phyloP scores from a whole-genome alignment of 371 early-diverging fungal genomes.

The Zychaea mexicana region DNA sequence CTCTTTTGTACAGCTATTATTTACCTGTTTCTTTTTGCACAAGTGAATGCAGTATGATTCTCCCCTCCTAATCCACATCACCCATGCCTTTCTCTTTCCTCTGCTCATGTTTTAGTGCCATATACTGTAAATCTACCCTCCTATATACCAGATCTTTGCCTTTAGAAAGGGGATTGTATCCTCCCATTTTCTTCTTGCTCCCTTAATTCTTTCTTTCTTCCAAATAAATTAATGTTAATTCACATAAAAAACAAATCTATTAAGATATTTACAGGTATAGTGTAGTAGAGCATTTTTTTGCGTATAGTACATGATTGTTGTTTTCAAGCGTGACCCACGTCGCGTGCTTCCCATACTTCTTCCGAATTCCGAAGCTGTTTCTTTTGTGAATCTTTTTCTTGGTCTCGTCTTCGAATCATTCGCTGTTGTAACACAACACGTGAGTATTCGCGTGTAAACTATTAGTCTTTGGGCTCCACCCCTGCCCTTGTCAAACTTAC shows the following conservation, averaged over 20 bases:
- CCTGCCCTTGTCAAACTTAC: constrained; percentile 23
- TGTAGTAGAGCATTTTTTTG: too few species aligned
- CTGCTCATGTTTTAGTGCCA: too few species aligned
- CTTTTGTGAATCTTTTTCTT: constrained; percentile 26
- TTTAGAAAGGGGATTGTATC: too few species aligned
- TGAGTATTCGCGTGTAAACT: neutral
- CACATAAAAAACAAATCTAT: too few species aligned
- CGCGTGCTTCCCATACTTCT: constrained; percentile 45
- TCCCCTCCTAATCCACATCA: too few species aligned
- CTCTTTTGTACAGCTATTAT: neutral
- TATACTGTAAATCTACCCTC: too few species aligned
- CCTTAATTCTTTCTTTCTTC: too few species aligned
- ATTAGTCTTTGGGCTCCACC: neutral
- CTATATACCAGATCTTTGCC: too few species aligned
- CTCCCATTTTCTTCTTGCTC: too few species aligned
- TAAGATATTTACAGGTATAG: too few species aligned
- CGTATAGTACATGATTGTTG: neutral
- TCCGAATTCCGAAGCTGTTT: constrained; percentile 34
- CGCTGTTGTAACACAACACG: constrained; percentile 19
- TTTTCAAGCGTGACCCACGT: neutral
- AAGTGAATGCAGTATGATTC: neutral
- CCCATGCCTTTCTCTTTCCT: too few species aligned
- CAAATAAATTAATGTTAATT: too few species aligned
- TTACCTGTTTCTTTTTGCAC: neutral
- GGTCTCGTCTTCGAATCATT: constrained; percentile 30